Evolutionary conservation across 306 rosid species (phyloP), one percentile per base, ranked within the genome.

Genomic region (Clitoria ternatea): DNA sequence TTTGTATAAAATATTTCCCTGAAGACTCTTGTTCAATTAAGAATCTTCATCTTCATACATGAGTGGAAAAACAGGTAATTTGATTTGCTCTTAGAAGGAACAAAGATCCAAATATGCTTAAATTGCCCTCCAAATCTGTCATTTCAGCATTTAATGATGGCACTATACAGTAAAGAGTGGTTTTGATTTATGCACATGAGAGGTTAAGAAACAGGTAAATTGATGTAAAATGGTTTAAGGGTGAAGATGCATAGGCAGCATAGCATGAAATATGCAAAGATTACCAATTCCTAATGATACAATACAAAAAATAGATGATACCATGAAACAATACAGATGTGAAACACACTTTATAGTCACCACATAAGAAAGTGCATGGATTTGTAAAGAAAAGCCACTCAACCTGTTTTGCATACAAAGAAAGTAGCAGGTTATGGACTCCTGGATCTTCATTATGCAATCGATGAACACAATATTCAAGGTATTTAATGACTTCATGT

Each of bases 401-500:
- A 62, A 92, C 98, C 98, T 92, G 95, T 84, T 90, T 88, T 70
- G 96, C 96, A 86, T 92, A 94, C 61, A 94, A 80, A 48, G 97
- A 87, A 71, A 90, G 96, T 70, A 94, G 90, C 83, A 94, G 87
- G 80, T 94, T 94, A 81, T 90, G 97, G 82, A 90, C 85, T 84
- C 98, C 98, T 33, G 98, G 95, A 71, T 94, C 97, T 85, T 94
- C 98, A 78, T 94, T 94, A 70, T 89, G 90, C 82, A 94, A 87
- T 60, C 86, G 85, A 81, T 94, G 96, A 79, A 89, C 96, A 78
- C 97, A 89, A 62, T 87, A 84, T 73, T 94, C 98, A 85, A 90
- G 90, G 82, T 94, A 94, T 70, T 94, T 94, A 69, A 94, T 94
- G 80, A 90, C 98, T 80, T 94, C 98, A 10, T 94, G 98, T 9